These are phyloP conservation scores for Apiospora pterosperma DNA, from an alignment of 2,329 filamentous ascomycete species.

Conservation along the genomic window DNA sequence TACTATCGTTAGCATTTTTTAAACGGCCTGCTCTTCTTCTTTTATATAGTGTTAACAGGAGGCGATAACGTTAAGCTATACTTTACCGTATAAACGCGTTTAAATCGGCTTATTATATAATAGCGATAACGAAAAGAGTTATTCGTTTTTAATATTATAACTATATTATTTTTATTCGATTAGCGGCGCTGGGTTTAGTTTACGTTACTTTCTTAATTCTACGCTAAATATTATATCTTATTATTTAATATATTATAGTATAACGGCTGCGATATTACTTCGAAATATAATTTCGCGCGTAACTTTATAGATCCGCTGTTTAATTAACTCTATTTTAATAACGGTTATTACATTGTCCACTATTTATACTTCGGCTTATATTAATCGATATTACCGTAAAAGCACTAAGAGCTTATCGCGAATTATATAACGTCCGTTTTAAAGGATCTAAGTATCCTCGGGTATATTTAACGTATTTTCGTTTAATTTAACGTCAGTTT, in stretches of 20 bases:
- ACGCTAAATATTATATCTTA: too few relatives aligned
- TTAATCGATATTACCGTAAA: conserved; percentile 8
- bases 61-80: conserved; percentile 10
- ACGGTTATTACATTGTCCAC: conserved; percentile 9
- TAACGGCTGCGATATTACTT: too few relatives aligned
- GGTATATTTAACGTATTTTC: conserved; percentile 10
- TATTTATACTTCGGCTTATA: conserved; percentile 9
- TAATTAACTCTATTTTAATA: conserved; percentile 10
- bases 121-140: conserved; percentile 6
- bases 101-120: conserved; percentile 6
- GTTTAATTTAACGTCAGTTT: conserved; percentile 7
- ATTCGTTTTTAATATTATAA: conserved; percentile 5
- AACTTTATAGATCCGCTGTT: too few relatives aligned
- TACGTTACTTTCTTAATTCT: too few relatives aligned
- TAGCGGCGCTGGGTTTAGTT: too few relatives aligned
- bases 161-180: too few relatives aligned
- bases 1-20: conserved; percentile 7
- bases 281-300: too few relatives aligned
- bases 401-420: conserved; percentile 10
- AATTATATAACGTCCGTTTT: conserved; percentile 7
- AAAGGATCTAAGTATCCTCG: too few relatives aligned
- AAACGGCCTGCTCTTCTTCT: conserved; percentile 10
- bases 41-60: conserved; percentile 8
- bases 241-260: too few relatives aligned
- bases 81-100: conserved; percentile 7